A percentile compares a stretch with the other conserved stretches of the same genome.
These are phyloP conservation scores for Neonectria faginata DNA, from an alignment of 2,329 filamentous ascomycete genomes.

Conservation along the genomic window DNA sequence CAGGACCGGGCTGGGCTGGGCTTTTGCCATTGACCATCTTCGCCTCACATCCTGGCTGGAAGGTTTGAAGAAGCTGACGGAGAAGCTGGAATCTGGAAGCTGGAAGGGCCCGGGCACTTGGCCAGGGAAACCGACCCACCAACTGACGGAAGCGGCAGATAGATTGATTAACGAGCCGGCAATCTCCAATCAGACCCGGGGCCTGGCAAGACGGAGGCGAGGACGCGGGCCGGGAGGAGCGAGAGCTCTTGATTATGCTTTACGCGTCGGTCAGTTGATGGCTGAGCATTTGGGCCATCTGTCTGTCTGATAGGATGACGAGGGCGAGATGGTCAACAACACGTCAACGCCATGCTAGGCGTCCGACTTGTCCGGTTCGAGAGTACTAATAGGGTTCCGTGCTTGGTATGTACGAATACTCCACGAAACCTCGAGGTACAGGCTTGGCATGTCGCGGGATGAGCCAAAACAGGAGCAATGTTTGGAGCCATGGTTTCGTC, in stretches of 20 bases:
- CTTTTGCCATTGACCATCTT: neutral
- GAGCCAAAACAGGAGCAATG: slow-evolving; percentile 23
- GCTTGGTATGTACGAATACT: slow-evolving; percentile 6
- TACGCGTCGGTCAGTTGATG: slow-evolving; percentile 3
- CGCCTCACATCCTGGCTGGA: slow-evolving; percentile 21
- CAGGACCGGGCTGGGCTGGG: slow-evolving; percentile 5
- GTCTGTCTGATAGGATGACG: slow-evolving; percentile 8
- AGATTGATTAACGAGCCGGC: slow-evolving; percentile 32
- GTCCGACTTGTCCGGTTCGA: slow-evolving; percentile 17
- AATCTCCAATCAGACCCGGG: slow-evolving; percentile 21
- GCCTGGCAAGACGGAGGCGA: neutral
- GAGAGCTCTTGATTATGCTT: neutral
- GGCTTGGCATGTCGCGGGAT: slow-evolving; percentile 19
- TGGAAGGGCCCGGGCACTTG: slow-evolving; percentile 30
- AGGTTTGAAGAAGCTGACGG: slow-evolving; percentile 28
- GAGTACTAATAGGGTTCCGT: slow-evolving; percentile 13
- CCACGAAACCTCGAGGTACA: slow-evolving; percentile 20
- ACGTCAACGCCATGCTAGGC: slow-evolving; percentile 14
- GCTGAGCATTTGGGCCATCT: slow-evolving; percentile 4
- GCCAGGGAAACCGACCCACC: slow-evolving; percentile 26
- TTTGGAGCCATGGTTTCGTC: slow-evolving; percentile 26
- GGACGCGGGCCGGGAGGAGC: neutral
- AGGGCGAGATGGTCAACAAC: slow-evolving; percentile 10
- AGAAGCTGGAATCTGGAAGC: slow-evolving; percentile 39
- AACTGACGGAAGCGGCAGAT: slow-evolving; percentile 17